Evolutionary conservation across 2,329 filamentous ascomycete species (phyloP), one percentile per base, ranked within the genome.

Genomic region (Stachybotrys echinatus): DNA sequence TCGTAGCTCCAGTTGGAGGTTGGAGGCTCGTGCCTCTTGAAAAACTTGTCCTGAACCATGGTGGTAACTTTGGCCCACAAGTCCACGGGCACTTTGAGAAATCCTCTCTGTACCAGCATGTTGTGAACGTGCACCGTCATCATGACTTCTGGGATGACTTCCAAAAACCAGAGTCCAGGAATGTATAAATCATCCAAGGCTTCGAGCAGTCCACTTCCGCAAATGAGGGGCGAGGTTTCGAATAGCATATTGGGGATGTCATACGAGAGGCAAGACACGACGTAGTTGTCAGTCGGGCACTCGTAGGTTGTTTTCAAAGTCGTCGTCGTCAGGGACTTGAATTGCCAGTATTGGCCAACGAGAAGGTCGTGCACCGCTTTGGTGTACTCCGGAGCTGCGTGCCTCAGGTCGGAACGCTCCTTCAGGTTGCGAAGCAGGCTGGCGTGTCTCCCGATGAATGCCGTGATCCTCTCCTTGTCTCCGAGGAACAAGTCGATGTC

Each of bases 161-260:
- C 73, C 67, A 69, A 74, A 0, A 77, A 7, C 1, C 52, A 4
- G 52, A 76, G 60, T 22, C 58, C 55, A 7, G 60, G 45, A 3
- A 55, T 52, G 51, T 73, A 76, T 0, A 63, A 54, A 18, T 73
- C 47, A 23, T 74, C 67, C 0, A 79, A 63, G 2, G 59, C 70
- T 53, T 79, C 74, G 44, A 65, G 58, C 6, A 79, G 61, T 0
- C 73, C 72, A 12, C 66, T 65, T 17, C 73, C 75, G 37, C 74
- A 77, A 2, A 77, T 63, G 37, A 70, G 77, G 0, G 75, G 76
- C 3, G 72, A 78, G 49, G 73, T 75, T 18, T 73, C 68, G 67
- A 70, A 77, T 1, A 78, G 60, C 0, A 73, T 73, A 45, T 77
- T 75, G 1, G 65, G 6, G 51, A 72, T 65, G 2, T 62, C 64